Evolutionary conservation across 1,284 basidiomycete genomes (phyloP), one percentile per base, ranked within the genome.

Genomic region (Austroboletus niveus): DNA sequence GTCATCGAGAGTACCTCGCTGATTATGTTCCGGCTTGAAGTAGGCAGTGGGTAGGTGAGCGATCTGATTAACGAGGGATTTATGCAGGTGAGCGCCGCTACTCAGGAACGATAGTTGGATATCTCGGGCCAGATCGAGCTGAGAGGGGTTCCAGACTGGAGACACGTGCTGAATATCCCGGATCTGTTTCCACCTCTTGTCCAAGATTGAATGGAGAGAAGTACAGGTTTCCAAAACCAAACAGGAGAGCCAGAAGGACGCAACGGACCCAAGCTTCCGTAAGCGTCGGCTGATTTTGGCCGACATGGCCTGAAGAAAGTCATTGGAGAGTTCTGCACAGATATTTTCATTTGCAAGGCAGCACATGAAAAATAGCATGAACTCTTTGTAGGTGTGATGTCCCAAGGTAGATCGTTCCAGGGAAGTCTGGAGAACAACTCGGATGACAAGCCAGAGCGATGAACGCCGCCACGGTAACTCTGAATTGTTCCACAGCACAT

Each of bases 311-410:
- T 53, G 50, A 4, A 78, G 58, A 0, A 72, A 38, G n/a, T 76
- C 69, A 27, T 57, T 71, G 0, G 66, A 36, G 4, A 72, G 50
- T 1, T 55, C 46, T 0, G 24, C 15, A 2, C 48, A 46, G 4
- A 62, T 15, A 2, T 57, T 62, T 9, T 61, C 42, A 2, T 57
- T 17, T 3, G 75, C 58, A 2, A 77, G 53, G 8, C 57, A 49
- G 1, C 68, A 53, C 42, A 76, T 61, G 30, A 76, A 60, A 47
- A 69, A 76, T 2, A 71, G 47, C 59, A 80, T 73, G 58, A 81
- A 81, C 1, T 43, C 22, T 52, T 81, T 81, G 65, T 81, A 82
- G 1, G 59, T 57, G 15, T 46, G 47, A n/a, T 45, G 48, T 8
- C 35, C n/a, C 6, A n/a, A 15, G 35, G 35, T 36, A 8, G 35